A percentile compares a stretch with the other conserved stretches of the same genome.
phyloP scores from a whole-genome alignment of 73 alveolate species.

The Paramecium caudatum region DNA sequence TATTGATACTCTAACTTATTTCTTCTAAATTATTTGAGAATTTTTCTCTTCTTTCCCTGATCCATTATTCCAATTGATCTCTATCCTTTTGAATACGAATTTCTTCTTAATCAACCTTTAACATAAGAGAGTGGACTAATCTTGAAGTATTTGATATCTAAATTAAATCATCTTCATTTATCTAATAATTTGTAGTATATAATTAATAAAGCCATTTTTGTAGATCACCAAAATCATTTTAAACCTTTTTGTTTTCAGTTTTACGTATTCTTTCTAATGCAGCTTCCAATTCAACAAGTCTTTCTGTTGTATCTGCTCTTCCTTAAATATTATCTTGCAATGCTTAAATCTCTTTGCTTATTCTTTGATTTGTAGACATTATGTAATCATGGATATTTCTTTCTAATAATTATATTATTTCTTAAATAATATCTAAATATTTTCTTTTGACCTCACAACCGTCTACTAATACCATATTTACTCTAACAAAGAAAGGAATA shows the following conservation, averaged over 20 bases:
- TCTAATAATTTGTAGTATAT: slow-evolving; percentile 72
- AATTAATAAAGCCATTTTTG: slow-evolving; percentile 89
- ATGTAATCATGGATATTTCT: slow-evolving; percentile 79
- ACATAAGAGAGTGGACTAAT: slow-evolving; percentile 68
- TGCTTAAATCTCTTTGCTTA: slow-evolving; percentile 78
- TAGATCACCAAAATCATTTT: slow-evolving; percentile 82
- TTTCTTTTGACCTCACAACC: slow-evolving; percentile 87
- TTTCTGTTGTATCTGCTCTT: slow-evolving; percentile 85
- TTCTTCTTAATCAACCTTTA: slow-evolving; percentile 74
- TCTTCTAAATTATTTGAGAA: slow-evolving; percentile 73
- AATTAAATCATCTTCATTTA: slow-evolving; percentile 76
- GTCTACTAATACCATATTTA: slow-evolving; percentile 91
- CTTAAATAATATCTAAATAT: slow-evolving; percentile 84
- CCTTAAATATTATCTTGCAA: slow-evolving; percentile 78
- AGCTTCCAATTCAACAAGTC: slow-evolving; percentile 84
- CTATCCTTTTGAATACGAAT: slow-evolving; percentile 72
- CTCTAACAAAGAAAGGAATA: slow-evolving; percentile 87
- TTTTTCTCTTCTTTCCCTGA: slow-evolving; percentile 76
- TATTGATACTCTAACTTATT: slow-evolving; percentile 10
- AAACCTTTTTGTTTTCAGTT: slow-evolving; percentile 74
- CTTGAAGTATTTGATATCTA: slow-evolving; percentile 66
- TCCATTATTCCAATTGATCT: slow-evolving; percentile 73
- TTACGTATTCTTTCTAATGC: slow-evolving; percentile 84
- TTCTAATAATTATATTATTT: slow-evolving; percentile 78
- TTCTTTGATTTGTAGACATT: slow-evolving; percentile 73